Evolutionary conservation across 2,329 filamentous ascomycete species (phyloP).

Genomic region (Paracoccidioides lutzii): DNA sequence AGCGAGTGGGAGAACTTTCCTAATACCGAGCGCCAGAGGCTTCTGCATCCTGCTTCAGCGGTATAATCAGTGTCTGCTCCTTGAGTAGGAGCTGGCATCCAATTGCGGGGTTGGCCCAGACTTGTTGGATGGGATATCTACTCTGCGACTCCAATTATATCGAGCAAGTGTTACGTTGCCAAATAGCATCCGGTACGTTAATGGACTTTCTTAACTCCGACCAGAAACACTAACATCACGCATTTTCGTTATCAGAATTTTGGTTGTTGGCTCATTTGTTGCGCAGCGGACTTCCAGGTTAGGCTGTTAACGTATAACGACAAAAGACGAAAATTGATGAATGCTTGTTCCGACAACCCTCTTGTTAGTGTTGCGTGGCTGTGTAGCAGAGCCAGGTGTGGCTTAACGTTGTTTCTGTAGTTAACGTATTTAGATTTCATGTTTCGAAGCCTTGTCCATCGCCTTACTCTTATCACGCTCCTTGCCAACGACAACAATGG

Average conservation of each 20-base stretch:
- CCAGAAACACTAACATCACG: conserved; percentile 39
- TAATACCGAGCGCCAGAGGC: conserved; percentile 48
- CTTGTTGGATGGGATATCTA: conserved; percentile 35
- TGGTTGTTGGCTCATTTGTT: conserved; percentile 33
- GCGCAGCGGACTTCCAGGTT: conserved; percentile 30
- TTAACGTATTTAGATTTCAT: conserved; percentile 30
- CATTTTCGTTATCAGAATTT: conserved; percentile 42
- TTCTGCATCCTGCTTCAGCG: conserved; percentile 52
- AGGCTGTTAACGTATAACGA: conserved; percentile 5
- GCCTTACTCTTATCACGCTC: conserved; percentile 35
- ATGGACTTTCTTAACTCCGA: conserved; percentile 40
- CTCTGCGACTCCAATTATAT: conserved; percentile 37
- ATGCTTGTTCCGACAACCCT: conserved; percentile 20
- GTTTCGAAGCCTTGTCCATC: conserved; percentile 38
- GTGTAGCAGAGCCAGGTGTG: conserved; percentile 39
- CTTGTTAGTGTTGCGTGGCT: conserved; percentile 16
- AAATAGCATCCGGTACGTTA: conserved; percentile 40
- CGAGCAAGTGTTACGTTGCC: conserved; percentile 36
- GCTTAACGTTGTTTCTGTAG: conserved; percentile 19
- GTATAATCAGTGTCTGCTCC: conserved; percentile 39
- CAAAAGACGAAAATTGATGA: conserved; percentile 15
- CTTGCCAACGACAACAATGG: conserved; percentile 44
- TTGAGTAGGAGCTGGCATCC: conserved; percentile 40
- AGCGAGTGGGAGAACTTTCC: conserved; percentile 39
- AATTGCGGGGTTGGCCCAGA: conserved; percentile 34